Evolutionary conservation across 1,284 basidiomycete species (phyloP).

Genomic region (Entoloma clypeatum): DNA sequence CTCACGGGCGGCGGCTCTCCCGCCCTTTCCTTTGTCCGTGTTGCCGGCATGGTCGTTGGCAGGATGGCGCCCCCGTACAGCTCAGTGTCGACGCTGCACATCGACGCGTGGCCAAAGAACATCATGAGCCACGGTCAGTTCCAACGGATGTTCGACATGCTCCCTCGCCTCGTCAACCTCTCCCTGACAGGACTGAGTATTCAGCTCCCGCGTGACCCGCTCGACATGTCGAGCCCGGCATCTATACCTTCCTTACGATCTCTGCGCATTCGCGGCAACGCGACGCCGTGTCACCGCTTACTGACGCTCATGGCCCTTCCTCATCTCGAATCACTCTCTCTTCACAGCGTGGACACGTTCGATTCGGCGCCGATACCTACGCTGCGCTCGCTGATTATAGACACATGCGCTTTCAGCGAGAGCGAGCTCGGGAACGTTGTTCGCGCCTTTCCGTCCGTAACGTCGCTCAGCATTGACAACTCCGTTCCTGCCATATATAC

Average conservation of each 20-base stretch:
- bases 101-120: constrained; percentile 36
- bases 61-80: constrained; percentile 34
- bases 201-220: constrained; percentile 29
- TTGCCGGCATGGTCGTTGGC: constrained; percentile 38
- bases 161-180: constrained; percentile 35
- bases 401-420: constrained; percentile 29
- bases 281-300: constrained; percentile 27
- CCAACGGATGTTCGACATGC: constrained; percentile 27
- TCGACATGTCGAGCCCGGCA: constrained; percentile 23
- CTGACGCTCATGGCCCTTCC: constrained; percentile 32
- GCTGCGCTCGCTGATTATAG: constrained; percentile 30
- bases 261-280: constrained; percentile 34
- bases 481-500: constrained; percentile 26
- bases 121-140: constrained; percentile 32
- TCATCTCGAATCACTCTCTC: constrained; percentile 30
- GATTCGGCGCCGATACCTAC: constrained; percentile 28
- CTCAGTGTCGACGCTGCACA: constrained; percentile 35
- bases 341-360: constrained; percentile 33
- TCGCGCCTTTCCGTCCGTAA: constrained; percentile 31
- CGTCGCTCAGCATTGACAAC: constrained; percentile 30
- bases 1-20: constrained; percentile 30
- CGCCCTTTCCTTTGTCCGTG: constrained; percentile 33
- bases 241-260: constrained; percentile 26
- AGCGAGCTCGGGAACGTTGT: constrained; percentile 29
- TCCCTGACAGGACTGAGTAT: constrained; percentile 38